Percentiles rank a stretch among this genome's conserved stretches.
These are phyloP conservation scores for Boletus patriciae DNA, from an alignment of 768 basidiomycete genomes.

Conservation along the genomic window DNA sequence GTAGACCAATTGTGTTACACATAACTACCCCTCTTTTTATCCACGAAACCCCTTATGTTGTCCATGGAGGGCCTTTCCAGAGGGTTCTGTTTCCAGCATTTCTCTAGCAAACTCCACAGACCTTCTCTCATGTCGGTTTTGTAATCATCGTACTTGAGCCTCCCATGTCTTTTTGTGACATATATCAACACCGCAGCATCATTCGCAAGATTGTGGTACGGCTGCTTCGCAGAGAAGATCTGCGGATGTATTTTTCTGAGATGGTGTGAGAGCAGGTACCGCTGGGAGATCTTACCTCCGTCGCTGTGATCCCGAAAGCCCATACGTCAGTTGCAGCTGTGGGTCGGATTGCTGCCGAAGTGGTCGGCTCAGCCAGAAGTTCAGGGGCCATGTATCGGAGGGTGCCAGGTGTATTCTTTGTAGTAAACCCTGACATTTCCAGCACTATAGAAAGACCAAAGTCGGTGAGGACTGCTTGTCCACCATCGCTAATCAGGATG, in stretches of 20 bases:
- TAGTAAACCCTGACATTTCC: slow-evolving; percentile 38
- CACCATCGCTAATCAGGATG: slow-evolving; percentile 34
- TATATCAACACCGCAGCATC: slow-evolving; percentile 22
- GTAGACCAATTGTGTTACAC: not conserved
- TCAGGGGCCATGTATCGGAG: slow-evolving; percentile 43
- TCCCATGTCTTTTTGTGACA: slow-evolving; percentile 11
- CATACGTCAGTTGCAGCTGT: slow-evolving; percentile 36
- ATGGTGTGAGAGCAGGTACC: not conserved
- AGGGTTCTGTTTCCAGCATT: slow-evolving; percentile 20
- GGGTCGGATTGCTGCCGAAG: slow-evolving; percentile 15
- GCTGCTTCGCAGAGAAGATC: slow-evolving; percentile 27
- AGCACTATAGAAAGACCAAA: slow-evolving; percentile 42
- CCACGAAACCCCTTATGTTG: slow-evolving; percentile 15
- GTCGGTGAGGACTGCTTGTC: slow-evolving; percentile 36
- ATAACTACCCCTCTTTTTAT: slow-evolving; percentile 21
- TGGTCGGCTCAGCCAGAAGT: slow-evolving; percentile 23
- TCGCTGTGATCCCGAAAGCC: slow-evolving; percentile 39
- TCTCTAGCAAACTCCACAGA: slow-evolving; percentile 19
- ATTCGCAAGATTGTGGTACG: slow-evolving; percentile 15
- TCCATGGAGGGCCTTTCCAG: slow-evolving; percentile 15
- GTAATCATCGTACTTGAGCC: slow-evolving; percentile 21
- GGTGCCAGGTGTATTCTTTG: slow-evolving; percentile 36
- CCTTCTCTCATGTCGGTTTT: slow-evolving; percentile 16
- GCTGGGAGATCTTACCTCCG: slow-evolving; percentile 29
- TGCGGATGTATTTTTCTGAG: not conserved